Evolutionary conservation across 352 stramenopile genomes (phyloP).

Genomic region (Pythium coloratum): DNA sequence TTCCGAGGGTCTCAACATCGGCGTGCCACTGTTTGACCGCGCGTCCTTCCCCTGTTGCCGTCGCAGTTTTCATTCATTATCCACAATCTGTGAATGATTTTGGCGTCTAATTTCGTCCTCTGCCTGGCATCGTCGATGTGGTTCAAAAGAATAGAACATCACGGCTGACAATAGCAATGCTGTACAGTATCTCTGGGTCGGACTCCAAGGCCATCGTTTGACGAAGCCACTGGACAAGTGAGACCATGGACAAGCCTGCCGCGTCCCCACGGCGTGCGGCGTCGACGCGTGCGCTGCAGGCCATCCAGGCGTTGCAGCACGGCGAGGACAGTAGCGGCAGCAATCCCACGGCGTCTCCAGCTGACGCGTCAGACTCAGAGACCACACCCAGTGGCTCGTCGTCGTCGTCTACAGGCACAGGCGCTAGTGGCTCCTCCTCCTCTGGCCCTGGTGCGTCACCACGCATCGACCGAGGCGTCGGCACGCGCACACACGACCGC

Average conservation of each 20-base stretch:
- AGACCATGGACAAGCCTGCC: constrained; percentile 5
- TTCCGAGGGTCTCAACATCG: neutral
- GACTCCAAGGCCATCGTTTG: neutral
- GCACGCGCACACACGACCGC: constrained; percentile 53
- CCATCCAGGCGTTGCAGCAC: neutral
- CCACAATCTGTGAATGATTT: neutral
- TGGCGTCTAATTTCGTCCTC: neutral
- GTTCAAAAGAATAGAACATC: neutral
- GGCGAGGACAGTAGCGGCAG: neutral
- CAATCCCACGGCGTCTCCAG: neutral
- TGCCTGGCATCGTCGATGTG: neutral
- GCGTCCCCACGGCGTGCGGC: neutral
- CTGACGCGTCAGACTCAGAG: neutral
- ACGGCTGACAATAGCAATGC: constrained; percentile 1
- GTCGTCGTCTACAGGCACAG: neutral
- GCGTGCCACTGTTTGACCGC: neutral
- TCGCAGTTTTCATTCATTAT: neutral
- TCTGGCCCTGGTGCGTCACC: neutral
- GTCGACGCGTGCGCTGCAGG: neutral
- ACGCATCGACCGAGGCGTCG: constrained; percentile 43
- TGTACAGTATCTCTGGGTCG: neutral
- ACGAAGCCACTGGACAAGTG: neutral
- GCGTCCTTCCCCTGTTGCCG: neutral
- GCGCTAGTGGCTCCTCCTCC: neutral
- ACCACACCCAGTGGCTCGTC: neutral